Conservation (phyloP, 305 asterid species). For the Fraxinus angustifolia region DNA sequence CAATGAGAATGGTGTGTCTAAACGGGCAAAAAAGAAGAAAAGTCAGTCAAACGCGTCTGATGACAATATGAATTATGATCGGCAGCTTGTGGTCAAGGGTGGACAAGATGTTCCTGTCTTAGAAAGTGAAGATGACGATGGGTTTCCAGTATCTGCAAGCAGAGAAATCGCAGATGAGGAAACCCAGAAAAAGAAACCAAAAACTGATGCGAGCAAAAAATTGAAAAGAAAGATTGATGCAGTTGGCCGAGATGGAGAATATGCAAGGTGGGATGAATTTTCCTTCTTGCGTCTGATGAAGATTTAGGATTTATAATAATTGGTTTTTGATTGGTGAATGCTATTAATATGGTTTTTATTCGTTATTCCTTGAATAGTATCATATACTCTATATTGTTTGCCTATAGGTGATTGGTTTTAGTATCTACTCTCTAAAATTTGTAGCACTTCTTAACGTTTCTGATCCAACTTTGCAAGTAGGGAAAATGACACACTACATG, state of each 20-base stretch:
- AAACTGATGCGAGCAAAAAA: constrained; percentile 30
- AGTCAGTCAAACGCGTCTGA: constrained; percentile 30
- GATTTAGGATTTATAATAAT: not conserved
- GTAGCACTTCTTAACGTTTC: not conserved
- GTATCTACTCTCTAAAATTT: not conserved
- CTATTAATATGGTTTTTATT: not conserved
- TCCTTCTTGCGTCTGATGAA: not conserved
- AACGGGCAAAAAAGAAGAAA: constrained; percentile 55
- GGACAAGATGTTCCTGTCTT: constrained; percentile 33
- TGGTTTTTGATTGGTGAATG: not conserved
- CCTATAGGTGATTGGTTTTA: not conserved
- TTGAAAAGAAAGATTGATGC: constrained; percentile 56
- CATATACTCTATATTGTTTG: not conserved
- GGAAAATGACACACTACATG: constrained; percentile 21
- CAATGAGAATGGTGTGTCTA: constrained; percentile 37
- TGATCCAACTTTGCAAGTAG: constrained; percentile 24
- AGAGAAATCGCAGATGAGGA: constrained; percentile 28
- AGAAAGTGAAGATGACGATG: constrained; percentile 95
- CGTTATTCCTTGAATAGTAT: not conserved
- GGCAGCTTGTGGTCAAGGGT: constrained; percentile 45
- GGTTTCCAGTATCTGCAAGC: constrained; percentile 55
- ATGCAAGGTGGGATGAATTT: constrained; percentile 41
- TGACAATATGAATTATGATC: constrained; percentile 33
- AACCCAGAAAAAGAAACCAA: constrained; percentile 33
- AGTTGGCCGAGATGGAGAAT: constrained; percentile 36